Base-by-base conservation (phyloP, 2,329 filamentous ascomycete species). In the Hawksworthiomyces lignivorus region DNA sequence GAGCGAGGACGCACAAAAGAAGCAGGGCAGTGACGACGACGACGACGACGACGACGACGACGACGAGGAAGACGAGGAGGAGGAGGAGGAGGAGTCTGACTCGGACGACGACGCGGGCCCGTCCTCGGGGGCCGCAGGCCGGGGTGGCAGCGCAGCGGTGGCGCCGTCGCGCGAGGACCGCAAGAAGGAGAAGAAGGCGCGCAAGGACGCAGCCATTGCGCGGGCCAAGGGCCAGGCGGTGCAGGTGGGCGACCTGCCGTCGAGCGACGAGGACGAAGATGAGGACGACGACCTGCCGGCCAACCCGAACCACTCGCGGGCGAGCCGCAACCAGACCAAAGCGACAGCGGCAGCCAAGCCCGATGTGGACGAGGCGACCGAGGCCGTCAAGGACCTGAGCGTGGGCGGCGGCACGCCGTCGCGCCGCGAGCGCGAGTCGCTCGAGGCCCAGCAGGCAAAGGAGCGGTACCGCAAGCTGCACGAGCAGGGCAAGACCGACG, bases 401-500 rank as follows among this genome's bases (percentile, higher is more conserved):
- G 24, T 38, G n/a, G 57, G 61, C 22, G 56, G 54, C 47, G 48
- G 52, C 41, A 37, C 54, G 35, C 53, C 50, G 48, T 76, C 63
- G 57, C 62, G 73, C 41, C 65, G 75, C 61, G 72, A 80, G 66
- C 61, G 75, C 54, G 75, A 97, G 68, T 85, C 89, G 3, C 57
- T 92, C 26, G 84, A 95, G 66, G 89, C 89, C 2, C 82, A 84
- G 49, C 84, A 90, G 60, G 87, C 87, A 22, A 89, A 88, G 62
- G 89, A 95, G 70, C 76, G 81, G 52, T 96, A 95, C 59, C 77
- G 87, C 70, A 94, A 94, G 67, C 63, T 96, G 54, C 90, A 96
- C 57, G 86, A 88, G 44, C 84, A 88, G 58, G 90, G 90, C 56
- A 97, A 97, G 79, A 97, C 92, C 33, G 92, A 98, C 47, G 86